phyloP scores from a whole-genome alignment of 306 rosid genomes.

The Cyclanthera cordifolia region DNA sequence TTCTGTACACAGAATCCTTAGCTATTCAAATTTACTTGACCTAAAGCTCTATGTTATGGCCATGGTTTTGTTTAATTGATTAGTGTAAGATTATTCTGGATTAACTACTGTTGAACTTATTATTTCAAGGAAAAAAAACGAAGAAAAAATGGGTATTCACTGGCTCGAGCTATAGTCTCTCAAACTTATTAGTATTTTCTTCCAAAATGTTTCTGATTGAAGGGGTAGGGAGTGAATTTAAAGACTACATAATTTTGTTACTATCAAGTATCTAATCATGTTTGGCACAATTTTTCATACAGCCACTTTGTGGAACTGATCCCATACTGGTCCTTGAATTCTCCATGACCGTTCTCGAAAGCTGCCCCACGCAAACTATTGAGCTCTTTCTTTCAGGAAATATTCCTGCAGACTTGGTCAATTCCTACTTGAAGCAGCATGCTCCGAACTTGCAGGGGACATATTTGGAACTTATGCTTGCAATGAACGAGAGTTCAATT shows the following conservation, averaged over 20 bases:
- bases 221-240: too few species aligned
- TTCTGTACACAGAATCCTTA: neutral
- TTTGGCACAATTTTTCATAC: slow-evolving; percentile 33
- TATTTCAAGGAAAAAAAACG: neutral
- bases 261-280: neutral
- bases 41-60: neutral
- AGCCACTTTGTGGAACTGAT: slow-evolving; percentile 83
- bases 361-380: slow-evolving; percentile 89
- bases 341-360: slow-evolving; percentile 93
- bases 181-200: too few species aligned
- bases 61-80: neutral
- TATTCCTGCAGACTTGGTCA: slow-evolving; percentile 93
- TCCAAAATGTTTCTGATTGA: too few species aligned
- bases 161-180: neutral
- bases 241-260: too few species aligned
- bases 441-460: slow-evolving; percentile 92
- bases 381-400: slow-evolving; percentile 90
- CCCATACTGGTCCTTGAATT: slow-evolving; percentile 90
- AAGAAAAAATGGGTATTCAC: neutral
- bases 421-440: slow-evolving; percentile 91
- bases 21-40: neutral
- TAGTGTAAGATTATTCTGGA: neutral
- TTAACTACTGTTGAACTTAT: neutral
- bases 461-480: slow-evolving; percentile 94
- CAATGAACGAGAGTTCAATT: slow-evolving; percentile 83